Evolutionary conservation across 2,329 filamentous ascomycete genomes (phyloP), one percentile per base, ranked within the genome.

Genomic region (Escovopsis weberi): DNA sequence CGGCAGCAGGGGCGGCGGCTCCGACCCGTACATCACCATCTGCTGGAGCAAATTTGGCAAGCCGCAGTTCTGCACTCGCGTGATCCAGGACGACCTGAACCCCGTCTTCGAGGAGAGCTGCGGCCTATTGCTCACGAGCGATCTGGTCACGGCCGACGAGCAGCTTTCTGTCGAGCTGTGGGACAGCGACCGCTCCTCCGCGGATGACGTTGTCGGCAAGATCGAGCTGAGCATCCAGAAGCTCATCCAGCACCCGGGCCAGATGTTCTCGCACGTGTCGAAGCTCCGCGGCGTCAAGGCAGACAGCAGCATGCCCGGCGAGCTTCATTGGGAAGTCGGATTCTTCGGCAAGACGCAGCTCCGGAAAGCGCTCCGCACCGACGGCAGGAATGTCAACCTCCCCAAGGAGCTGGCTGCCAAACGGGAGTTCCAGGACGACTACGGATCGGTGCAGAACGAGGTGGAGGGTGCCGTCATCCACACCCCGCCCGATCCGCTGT

Each of bases 11-110:
- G 83, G 86, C 15, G 89, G 91, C 32, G 89, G 89, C 37, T 93
- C 85, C 40, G 91, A 98, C 52, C 87, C 89, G 0, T 96, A 96
- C 60, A 93, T 96, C 57, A 95, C 89, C 30, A 72, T 96, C 33
- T 82, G 84, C 35, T 96, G 93, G 68, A 93, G 85, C 54, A 95
- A 96, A 60, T 96, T 95, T 53, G 85, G 84, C 44, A 98, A 98
- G 64, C 89, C 89, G 2, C 93, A 94, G 75, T 96, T 94, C 62
- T 95, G 88, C 61, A 96, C 91, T 2, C 80, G 91, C 39, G 88
- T 96, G 41, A 95, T 96, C 49, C 86, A 89, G 41, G 89, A 96
- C 55, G 83, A 95, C 51, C 72, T 94, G 43, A 94, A 96, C 55
- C 91, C 91, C 0, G 72, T 94, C 4, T 96, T 93, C 68, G 84